These are phyloP conservation scores for Aspergillus terreus DNA, from an alignment of 2,329 filamentous ascomycete genomes.

Conservation along the genomic window DNA sequence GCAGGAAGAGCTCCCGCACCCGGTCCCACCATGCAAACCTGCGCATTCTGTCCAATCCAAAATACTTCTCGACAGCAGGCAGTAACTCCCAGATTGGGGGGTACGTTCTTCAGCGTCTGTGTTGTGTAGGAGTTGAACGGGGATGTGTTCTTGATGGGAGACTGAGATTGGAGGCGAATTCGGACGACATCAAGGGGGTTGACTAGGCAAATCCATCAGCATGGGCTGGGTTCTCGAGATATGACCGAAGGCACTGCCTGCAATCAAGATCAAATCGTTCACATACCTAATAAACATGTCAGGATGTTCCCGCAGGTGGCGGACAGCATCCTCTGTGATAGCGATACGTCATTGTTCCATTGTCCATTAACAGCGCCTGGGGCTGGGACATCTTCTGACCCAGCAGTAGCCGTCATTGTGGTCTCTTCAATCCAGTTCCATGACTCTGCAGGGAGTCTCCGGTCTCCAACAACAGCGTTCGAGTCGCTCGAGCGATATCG, in stretches of 20 bases:
- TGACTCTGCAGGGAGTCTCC: conserved; percentile 18
- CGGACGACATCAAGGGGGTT: conserved; percentile 96
- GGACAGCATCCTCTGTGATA: conserved; percentile 89
- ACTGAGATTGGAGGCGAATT: conserved; percentile 87
- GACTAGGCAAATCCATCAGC: conserved; percentile 50
- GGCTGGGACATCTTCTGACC: conserved; percentile 19
- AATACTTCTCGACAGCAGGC: conserved; percentile 97
- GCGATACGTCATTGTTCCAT: conserved; percentile 59
- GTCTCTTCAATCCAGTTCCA: conserved; percentile 31
- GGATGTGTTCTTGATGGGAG: conserved; percentile 51
- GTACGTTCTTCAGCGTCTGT: conserved; percentile 62
- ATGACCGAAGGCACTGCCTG: no score
- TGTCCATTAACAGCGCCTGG: conserved; percentile 12
- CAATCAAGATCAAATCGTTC: not conserved
- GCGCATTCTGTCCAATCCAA: conserved; percentile 82
- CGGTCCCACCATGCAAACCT: conserved; percentile 70
- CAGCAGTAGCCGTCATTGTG: conserved; percentile 31
- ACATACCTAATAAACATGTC: conserved; percentile 80
- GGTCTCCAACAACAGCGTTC: conserved; percentile 10
- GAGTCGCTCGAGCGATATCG: conserved; percentile 19
- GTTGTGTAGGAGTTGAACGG: conserved; percentile 51
- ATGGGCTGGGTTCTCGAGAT: not conserved
- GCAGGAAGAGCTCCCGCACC: conserved; percentile 39
- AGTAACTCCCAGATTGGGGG: conserved; percentile 83
- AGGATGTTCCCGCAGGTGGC: conserved; percentile 86